Evolutionary conservation across 1,139 yeast genomes (phyloP), one percentile per base, ranked within the genome.

Genomic region (Entelexis paramagnoliae): DNA sequence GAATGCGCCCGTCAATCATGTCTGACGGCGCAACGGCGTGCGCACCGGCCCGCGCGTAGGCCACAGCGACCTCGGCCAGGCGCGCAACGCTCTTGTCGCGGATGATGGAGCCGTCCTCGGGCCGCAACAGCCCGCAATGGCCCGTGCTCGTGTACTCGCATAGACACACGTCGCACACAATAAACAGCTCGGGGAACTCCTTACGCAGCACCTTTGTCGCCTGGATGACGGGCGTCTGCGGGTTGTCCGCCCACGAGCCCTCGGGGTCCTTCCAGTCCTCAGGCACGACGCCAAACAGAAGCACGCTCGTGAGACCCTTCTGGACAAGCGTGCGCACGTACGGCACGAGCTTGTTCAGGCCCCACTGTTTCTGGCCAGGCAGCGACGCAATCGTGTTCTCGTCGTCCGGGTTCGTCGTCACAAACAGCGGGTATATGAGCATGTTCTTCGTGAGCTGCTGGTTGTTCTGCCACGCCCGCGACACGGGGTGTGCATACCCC

Each of bases 81-180:
- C 99, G 76, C 60, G 80, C 75, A 19, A 86, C 95, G 28, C 93
- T 79, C 52, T 70, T 68, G 54, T 81, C 86, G 55, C 95, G 77
- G 64, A 83, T 81, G 62, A 91, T 77, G 8, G 85, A 65, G 5
- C 97, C 97, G 66, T 89, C 97, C 54, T 82, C 89, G 19, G 58
- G 61, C 57, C 81, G 75, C 50, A 91, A 73, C 20, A 87, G 77
- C 41, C 99, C 99, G 71, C 99, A 91, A 66, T 91, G 98, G 10
- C 98, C 98, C 64, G 93, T 97, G 51, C 82, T 77, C 8, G 99
- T 91, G 68, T 88, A 91, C 69, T 91, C 99, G 71, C 99, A 91
- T 54, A 91, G 72, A 68, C 99, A 91, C 26, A 91, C 97, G 65
- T 91, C 99, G 65, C 96, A 86, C 76, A 89, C 79, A 58, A 91